phyloP scores from a whole-genome alignment of 192 early-diverging fungal genomes.

The Ambispora gerdemannii region DNA sequence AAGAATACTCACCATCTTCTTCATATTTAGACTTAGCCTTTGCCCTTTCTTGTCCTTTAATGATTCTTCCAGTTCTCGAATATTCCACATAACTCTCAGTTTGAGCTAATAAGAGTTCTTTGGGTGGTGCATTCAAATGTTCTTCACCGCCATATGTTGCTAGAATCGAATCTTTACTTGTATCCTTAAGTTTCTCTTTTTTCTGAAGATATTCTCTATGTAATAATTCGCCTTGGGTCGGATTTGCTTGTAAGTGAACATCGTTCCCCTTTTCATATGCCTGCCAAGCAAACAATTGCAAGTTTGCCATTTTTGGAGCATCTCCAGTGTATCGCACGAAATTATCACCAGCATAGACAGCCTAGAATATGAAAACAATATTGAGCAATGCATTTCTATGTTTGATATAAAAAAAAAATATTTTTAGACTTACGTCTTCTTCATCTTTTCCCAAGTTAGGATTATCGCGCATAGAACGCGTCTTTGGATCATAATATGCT shows the following conservation, averaged over 20 bases:
- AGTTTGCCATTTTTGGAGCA: slow-evolving; percentile 72
- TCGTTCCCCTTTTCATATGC: slow-evolving; percentile 78
- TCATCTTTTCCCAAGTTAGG: slow-evolving; percentile 69
- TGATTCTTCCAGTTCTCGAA: slow-evolving; percentile 81
- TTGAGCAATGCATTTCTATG: too few relatives aligned
- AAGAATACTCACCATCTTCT: slow-evolving; percentile 71
- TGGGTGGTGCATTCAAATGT: slow-evolving; percentile 85
- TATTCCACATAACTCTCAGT: slow-evolving; percentile 96
- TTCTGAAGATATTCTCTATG: slow-evolving; percentile 84
- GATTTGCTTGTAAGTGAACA: slow-evolving; percentile 91
- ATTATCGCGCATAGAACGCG: slow-evolving; percentile 98
- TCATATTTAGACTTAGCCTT: slow-evolving; percentile 80
- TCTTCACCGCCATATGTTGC: slow-evolving; percentile 93
- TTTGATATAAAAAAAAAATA: too few relatives aligned
- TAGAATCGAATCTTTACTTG: slow-evolving; percentile 72
- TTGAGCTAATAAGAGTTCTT: slow-evolving; percentile 88
- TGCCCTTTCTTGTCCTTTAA: slow-evolving; percentile 81
- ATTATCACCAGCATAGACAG: slow-evolving; percentile 84
- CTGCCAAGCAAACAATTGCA: slow-evolving; percentile 94
- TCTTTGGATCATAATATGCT: slow-evolving; percentile 98
- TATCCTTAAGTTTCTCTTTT: slow-evolving; percentile 73
- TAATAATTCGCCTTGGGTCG: slow-evolving; percentile 90
- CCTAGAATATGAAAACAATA: too few relatives aligned
- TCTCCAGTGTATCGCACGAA: slow-evolving; percentile 89
- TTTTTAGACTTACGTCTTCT: slow-evolving; percentile 26